Evolutionary conservation across 208 protist species (phyloP), one percentile per base, ranked within the genome.

Genomic region (Trypanosoma grayi): DNA sequence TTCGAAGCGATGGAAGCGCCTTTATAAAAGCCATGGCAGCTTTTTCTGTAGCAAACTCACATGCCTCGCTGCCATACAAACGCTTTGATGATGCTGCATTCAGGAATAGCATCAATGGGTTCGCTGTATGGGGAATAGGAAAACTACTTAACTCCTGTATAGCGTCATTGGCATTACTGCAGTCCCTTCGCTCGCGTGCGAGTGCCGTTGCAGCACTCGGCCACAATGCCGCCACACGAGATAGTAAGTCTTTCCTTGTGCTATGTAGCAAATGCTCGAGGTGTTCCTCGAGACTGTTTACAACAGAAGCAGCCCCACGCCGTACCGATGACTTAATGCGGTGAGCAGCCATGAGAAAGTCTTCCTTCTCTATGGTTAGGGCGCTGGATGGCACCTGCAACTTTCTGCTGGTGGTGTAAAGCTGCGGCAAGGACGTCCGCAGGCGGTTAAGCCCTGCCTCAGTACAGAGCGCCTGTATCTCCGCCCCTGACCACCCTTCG

Each of bases 401-500:
- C 13, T 72, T 77, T 34, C 56, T 52, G 50, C 77, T 82, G 27
- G 75, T 83, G 7, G 73, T 70, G 71, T 92, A 95, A 28, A 95
- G 65, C 77, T 95, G 75, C 33, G 88, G 88, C 30, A 94, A 58
- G 2, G 75, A 68, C 8, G 76, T 77, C 51, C 90, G 87, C 31
- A 96, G 71, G 0, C 80, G 75, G 53, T 90, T 70, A 13, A 94
- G 69, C 24, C 77, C 73, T 14, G 99, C 98, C 81, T 99, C 99
- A n/a, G 95, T 98, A 79, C 98, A 99, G 6, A 99, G 84, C 8
- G 95, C 86, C 20, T 98, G 96, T 27, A 99, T 61, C 85, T 99
- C 99, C 1, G 98, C 97, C 31, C 99, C 99, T 8, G 99, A 98
- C 73, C 96, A 99, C 58, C 98, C 98, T 71, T 99, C 98, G 43